Evolutionary conservation across 345 rosid species (phyloP), one percentile per base, ranked within the genome.

Genomic region (Dimocarpus longan): DNA sequence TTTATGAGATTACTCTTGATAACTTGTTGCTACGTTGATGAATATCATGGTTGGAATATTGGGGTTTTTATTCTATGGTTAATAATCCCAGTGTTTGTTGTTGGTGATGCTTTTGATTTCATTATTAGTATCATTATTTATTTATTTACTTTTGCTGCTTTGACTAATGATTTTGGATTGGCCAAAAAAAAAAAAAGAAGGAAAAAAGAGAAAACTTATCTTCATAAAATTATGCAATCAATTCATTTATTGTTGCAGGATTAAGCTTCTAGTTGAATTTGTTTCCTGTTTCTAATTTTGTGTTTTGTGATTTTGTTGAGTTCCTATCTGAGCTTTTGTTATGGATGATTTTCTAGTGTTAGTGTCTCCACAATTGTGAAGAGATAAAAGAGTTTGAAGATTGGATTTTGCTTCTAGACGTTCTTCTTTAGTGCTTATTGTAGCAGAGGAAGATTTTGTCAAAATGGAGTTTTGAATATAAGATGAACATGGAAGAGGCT

Each of bases 401-500:
- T 10, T 56, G 73, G 76, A 77, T 59, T 65, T 60, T 66, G 64
- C 12, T 76, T 52, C 57, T 39, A 37, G 26, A 44, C 65, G 56
- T 79, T 60, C 26, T 50, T 59, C 59, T 24, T 62, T 42, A 43
- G 15, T 40, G 64, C 52, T 46, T 43, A 37, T 44, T 37, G 50
- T 60, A 70, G 68, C 39, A 70, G 78, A 70, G 54, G 64, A 77
- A 70, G 71, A 46, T 24, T 22, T 22, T 48, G 65, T 64, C 26
- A 42, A 43, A 74, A 62, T 63, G 74, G 75, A 32, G 70, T 56
- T 76, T 72, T 81, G 62, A 71, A 63, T 37, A 6, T 5, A 8
- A 77, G 42, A 60, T 73, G 13, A 66, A 70, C 44, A 93, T 95
- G 97, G 98, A 89, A 75, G 92, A 91, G 74, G 79, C 80, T 68